Evolutionary conservation across 2,329 filamentous ascomycete genomes (phyloP).

Genomic region (Tolypocladium pustulatum): DNA sequence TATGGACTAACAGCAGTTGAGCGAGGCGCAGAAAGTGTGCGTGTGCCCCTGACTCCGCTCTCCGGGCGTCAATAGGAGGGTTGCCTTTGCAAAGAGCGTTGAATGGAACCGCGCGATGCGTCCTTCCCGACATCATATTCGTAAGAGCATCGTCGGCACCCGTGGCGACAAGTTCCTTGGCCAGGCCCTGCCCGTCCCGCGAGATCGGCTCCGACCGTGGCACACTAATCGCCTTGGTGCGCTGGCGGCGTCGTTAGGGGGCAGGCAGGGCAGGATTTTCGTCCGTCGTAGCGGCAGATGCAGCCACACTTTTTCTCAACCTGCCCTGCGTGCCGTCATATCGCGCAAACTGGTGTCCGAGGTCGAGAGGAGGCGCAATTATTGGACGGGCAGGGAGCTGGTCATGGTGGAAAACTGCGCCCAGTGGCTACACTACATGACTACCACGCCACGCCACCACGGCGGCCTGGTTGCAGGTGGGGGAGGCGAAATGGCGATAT

Average conservation of each 20-base stretch:
- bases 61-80: no score
- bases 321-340: background rate
- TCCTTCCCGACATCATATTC: no score
- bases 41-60: no score
- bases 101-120: no score
- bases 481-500: background rate
- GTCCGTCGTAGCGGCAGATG: background rate
- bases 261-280: background rate
- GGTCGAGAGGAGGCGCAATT: background rate
- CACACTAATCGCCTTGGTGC: background rate
- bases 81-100: no score
- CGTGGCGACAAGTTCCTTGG: no score
- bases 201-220: background rate
- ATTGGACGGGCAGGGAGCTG: background rate
- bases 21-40: no score
- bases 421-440: background rate
- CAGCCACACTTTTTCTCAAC: background rate
- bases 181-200: no score
- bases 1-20: no score
- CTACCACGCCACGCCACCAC: background rate
- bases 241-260: background rate
- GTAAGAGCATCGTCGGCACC: no score
- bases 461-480: background rate
- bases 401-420: background rate
- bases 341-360: background rate